A percentile compares a stretch with the other conserved stretches of the same genome.
phyloP scores from a whole-genome alignment of 768 basidiomycete genomes.

The Trametes gibbosa region DNA sequence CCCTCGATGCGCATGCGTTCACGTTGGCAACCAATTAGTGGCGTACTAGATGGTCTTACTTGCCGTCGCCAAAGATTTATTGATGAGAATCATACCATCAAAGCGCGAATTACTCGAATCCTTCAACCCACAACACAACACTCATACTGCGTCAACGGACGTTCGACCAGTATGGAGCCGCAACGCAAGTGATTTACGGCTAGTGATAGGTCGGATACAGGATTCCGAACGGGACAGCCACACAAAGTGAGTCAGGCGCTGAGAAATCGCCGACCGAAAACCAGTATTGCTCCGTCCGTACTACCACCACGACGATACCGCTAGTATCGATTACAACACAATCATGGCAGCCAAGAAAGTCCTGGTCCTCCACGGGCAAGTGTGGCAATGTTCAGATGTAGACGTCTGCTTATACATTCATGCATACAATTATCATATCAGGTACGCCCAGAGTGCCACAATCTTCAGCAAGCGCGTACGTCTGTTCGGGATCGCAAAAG shows the following conservation, averaged over 20 bases:
- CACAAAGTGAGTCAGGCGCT: background rate
- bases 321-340: background rate
- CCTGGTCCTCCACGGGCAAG: constrained; percentile 48
- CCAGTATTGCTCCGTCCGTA: background rate
- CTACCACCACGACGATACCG: background rate
- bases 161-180: too few relatives aligned
- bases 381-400: background rate
- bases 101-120: too few relatives aligned
- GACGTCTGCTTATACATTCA: background rate
- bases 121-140: too few relatives aligned
- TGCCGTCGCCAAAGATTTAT: too few relatives aligned
- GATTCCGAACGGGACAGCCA: too few relatives aligned
- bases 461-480: constrained; percentile 73
- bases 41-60: too few relatives aligned
- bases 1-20: too few relatives aligned
- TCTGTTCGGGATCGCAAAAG: background rate
- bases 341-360: constrained; percentile 26
- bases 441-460: constrained; percentile 69
- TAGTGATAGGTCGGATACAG: too few relatives aligned
- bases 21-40: too few relatives aligned
- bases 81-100: too few relatives aligned
- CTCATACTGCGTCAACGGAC: too few relatives aligned
- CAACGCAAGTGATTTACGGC: too few relatives aligned
- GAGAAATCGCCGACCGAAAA: background rate
- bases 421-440: constrained; percentile 31